A percentile compares a stretch with the other conserved stretches of the same genome.
Evolutionary conservation across 768 basidiomycete species (phyloP).

Genomic region (Clitopilus hobsonii): DNA sequence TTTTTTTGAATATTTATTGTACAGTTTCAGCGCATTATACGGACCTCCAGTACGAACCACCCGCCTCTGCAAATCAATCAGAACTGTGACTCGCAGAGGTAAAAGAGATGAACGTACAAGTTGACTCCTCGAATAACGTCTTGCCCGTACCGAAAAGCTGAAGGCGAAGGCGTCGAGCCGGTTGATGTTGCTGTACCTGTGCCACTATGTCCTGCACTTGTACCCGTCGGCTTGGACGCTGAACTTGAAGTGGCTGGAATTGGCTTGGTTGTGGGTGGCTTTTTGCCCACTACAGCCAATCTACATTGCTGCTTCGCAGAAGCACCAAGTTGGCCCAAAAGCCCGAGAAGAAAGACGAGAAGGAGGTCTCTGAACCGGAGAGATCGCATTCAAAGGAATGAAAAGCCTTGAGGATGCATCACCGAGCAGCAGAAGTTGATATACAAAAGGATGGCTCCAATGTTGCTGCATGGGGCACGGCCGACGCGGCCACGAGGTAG

Average conservation of each 20-base stretch:
- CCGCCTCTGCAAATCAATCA: constrained; percentile 37
- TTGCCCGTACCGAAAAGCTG: constrained; percentile 38
- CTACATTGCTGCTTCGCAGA: background rate
- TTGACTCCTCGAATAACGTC: constrained; percentile 56
- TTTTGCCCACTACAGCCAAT: background rate
- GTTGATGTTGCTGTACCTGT: constrained; percentile 5
- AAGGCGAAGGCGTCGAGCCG: constrained; percentile 12
- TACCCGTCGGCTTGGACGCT: background rate
- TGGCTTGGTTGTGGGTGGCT: background rate
- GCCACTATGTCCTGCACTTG: constrained; percentile 1
- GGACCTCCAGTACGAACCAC: constrained; percentile 60
- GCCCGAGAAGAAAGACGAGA: background rate
- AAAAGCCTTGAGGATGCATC: background rate
- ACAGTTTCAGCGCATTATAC: constrained; percentile 1
- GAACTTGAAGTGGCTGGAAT: background rate
- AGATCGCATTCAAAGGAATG: background rate
- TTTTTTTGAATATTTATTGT: background rate
- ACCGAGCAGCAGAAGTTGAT: background rate
- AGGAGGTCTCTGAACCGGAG: background rate
- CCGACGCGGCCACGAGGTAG: background rate
- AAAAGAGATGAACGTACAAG: constrained; percentile 36
- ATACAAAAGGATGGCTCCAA: background rate
- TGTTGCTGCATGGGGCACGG: background rate
- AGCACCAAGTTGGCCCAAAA: background rate
- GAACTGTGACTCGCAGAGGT: background rate